Percentiles rank a stretch among this genome's conserved stretches.
phyloP scores from a whole-genome alignment of 257 asterid species.

The Hygrophila difformis region DNA sequence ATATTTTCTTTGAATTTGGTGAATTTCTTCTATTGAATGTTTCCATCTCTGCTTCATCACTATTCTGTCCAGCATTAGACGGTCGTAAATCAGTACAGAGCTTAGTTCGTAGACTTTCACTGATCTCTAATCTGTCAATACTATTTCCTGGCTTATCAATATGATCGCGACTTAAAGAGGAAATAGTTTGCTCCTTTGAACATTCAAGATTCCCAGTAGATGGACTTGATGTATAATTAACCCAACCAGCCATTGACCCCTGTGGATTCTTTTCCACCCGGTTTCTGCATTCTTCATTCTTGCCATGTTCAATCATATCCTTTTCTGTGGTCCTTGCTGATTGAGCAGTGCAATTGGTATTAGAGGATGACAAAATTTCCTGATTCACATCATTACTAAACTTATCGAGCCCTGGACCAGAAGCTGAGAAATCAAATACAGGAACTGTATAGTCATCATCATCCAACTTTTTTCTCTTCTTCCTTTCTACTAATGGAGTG shows the following conservation, averaged over 20 bases:
- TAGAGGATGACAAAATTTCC: slow-evolving; percentile 27
- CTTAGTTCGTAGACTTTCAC: slow-evolving; percentile 17
- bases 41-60: slow-evolving; percentile 12
- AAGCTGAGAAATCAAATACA: slow-evolving; percentile 33
- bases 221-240: slow-evolving; percentile 19
- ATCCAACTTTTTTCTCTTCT: slow-evolving; percentile 33
- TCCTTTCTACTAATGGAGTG: slow-evolving; percentile 25
- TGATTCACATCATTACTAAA: slow-evolving; percentile 6
- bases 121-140: slow-evolving; percentile 12
- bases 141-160: slow-evolving; percentile 19
- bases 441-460: slow-evolving; percentile 76
- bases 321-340: no score
- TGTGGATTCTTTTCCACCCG: slow-evolving; percentile 23
- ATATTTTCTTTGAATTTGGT: slow-evolving; percentile 16
- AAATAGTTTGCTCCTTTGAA: slow-evolving; percentile 14
- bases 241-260: slow-evolving; percentile 18
- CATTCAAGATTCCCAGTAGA: slow-evolving; percentile 16
- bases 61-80: slow-evolving; percentile 14
- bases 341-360: slow-evolving; percentile 15
- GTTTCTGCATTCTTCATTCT: slow-evolving; percentile 20
- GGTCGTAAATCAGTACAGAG: slow-evolving; percentile 19
- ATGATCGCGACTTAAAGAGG: slow-evolving; percentile 20
- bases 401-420: slow-evolving; percentile 24
- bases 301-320: no score
- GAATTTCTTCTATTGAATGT: slow-evolving; percentile 17